These are phyloP conservation scores for Hylodesmum podocarpum DNA, from an alignment of 306 rosid species.

Conservation along the genomic window DNA sequence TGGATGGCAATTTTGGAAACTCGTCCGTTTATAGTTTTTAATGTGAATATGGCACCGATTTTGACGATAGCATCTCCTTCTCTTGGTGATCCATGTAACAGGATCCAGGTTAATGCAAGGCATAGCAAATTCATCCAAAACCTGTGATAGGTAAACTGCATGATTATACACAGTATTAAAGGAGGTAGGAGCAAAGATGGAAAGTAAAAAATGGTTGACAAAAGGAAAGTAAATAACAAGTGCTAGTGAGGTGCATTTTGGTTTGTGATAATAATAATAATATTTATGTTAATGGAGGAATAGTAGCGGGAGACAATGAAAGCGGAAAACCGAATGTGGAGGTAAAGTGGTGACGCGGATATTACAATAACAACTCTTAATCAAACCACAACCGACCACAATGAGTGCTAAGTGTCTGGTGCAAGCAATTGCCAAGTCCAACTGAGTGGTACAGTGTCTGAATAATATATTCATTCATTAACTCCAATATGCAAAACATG, in stretches of 20 bases:
- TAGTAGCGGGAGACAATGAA: constrained; percentile 14
- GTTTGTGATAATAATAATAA: not conserved
- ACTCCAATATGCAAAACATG: too few relatives aligned
- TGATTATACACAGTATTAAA: not conserved
- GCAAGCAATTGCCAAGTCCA: too few relatives aligned
- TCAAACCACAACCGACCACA: too few relatives aligned
- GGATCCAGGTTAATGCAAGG: constrained; percentile 34
- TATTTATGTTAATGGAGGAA: not conserved
- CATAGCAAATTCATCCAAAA: constrained; percentile 33
- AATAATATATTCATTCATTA: too few relatives aligned
- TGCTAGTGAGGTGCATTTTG: not conserved
- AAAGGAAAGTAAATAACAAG: too few relatives aligned
- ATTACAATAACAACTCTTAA: not conserved
- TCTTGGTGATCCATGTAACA: constrained; percentile 30
- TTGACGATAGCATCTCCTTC: constrained; percentile 49
- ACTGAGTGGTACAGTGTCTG: too few relatives aligned
- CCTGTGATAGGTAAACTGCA: not conserved
- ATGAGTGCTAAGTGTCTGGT: too few relatives aligned
- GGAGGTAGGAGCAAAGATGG: not conserved
- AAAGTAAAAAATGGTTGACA: not conserved
- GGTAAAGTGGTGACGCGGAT: not conserved
- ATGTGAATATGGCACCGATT: constrained; percentile 68
- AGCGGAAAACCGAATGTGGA: not conserved
- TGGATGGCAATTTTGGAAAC: constrained; percentile 69
- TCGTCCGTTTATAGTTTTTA: constrained; percentile 58